Evolutionary conservation across 2,329 filamentous ascomycete genomes (phyloP).

Genomic region (Cladosporium cucumerinum): DNA sequence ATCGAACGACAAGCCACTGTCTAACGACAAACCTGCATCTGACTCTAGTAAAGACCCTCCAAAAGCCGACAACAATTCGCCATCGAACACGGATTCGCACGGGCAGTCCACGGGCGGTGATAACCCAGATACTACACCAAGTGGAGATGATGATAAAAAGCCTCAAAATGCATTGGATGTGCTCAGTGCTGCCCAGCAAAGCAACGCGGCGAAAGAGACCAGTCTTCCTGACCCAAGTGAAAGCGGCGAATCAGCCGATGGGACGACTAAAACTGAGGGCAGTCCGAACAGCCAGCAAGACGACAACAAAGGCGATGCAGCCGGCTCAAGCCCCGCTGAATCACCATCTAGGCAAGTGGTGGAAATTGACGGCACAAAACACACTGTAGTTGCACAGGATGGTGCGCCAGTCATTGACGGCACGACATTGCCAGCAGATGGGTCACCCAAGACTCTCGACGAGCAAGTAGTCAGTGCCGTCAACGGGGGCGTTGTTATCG

Average conservation of each 20-base stretch:
- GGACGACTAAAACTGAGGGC: background rate
- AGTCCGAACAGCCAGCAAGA: background rate
- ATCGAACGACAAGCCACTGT: background rate
- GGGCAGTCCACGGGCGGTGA: background rate
- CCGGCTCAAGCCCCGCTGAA: background rate
- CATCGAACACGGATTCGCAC: background rate
- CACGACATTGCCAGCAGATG: background rate
- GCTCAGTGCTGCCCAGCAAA: background rate
- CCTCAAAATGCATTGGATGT: slow-evolving; percentile 1
- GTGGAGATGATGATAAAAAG: background rate
- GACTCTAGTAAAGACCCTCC: background rate
- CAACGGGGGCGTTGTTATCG: background rate
- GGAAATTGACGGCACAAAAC: background rate
- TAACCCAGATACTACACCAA: background rate
- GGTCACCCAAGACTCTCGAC: background rate
- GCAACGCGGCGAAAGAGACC: background rate
- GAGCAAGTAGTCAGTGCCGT: background rate
- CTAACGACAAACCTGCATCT: background rate
- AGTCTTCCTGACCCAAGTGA: background rate
- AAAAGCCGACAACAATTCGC: too few species aligned
- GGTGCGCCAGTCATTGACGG: slow-evolving; percentile 1
- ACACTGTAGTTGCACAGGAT: slow-evolving; percentile 53
- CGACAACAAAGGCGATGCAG: background rate
- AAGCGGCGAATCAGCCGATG: background rate
- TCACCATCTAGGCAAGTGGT: background rate